A percentile compares a stretch with the other conserved stretches of the same genome.
These are phyloP conservation scores for Microsporum canis DNA, from an alignment of 2,329 filamentous ascomycete species.

Conservation along the genomic window DNA sequence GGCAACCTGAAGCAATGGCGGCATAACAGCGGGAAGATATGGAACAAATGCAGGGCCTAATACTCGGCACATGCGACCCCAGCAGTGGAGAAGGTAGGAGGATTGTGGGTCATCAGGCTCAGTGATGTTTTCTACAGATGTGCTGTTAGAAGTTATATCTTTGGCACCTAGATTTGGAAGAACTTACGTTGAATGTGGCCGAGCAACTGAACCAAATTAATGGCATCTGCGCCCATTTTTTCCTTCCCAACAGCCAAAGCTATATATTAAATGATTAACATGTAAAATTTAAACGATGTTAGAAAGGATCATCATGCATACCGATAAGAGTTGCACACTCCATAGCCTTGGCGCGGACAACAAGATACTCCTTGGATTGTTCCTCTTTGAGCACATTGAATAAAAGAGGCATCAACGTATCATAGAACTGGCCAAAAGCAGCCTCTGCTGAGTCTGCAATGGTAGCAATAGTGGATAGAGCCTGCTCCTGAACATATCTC, in stretches of 20 bases:
- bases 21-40: slow-evolving; percentile 87
- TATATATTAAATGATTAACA: slow-evolving; percentile 8
- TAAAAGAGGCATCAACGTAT: slow-evolving; percentile 86
- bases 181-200: slow-evolving; percentile 62
- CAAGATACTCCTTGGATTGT: slow-evolving; percentile 82
- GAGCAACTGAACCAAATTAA: slow-evolving; percentile 76
- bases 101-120: slow-evolving; percentile 92
- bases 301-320: slow-evolving; percentile 9
- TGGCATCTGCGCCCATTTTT: slow-evolving; percentile 75
- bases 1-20: slow-evolving; percentile 78
- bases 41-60: slow-evolving; percentile 82
- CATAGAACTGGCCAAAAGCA: slow-evolving; percentile 90
- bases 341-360: slow-evolving; percentile 95
- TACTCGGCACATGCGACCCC: slow-evolving; percentile 97
- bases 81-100: slow-evolving; percentile 96
- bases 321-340: slow-evolving; percentile 89
- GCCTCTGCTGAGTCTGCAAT: slow-evolving; percentile 97
- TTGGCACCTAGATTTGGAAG: neutral
- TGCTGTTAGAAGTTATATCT: slow-evolving; percentile 4
- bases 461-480: slow-evolving; percentile 91
- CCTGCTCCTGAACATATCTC: slow-evolving; percentile 95
- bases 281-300: neutral
- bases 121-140: slow-evolving; percentile 51
- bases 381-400: slow-evolving; percentile 82
- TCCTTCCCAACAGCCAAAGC: slow-evolving; percentile 90